Conservation (phyloP, 2,329 filamentous ascomycete species). For the Calonectria naviculata region DNA sequence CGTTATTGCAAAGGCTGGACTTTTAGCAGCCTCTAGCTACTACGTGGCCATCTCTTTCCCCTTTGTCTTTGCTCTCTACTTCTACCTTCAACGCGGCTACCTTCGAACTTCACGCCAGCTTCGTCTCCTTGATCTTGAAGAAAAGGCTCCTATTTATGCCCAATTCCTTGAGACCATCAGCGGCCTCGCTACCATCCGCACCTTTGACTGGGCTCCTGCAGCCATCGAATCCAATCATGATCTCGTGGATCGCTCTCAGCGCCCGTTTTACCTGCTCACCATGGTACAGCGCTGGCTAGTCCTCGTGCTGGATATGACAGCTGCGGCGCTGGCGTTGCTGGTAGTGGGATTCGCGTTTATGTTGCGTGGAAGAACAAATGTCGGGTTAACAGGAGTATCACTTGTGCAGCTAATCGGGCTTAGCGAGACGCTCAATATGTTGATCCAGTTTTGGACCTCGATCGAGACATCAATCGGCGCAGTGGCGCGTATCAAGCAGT, state of each 20-base stretch:
- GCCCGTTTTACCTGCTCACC: constrained; percentile 67
- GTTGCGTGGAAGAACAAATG: constrained; percentile 38
- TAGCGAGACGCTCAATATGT: constrained; percentile 48
- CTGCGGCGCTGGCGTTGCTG: constrained; percentile 58
- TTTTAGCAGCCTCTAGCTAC: constrained; percentile 38
- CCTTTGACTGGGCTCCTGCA: constrained; percentile 60
- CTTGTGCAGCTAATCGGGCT: constrained; percentile 45
- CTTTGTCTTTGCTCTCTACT: constrained; percentile 52
- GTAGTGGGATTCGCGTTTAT: constrained; percentile 59
- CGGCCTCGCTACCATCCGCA: constrained; percentile 62
- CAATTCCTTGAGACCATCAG: constrained; percentile 58
- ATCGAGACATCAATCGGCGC: constrained; percentile 52
- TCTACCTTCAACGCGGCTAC: constrained; percentile 55
- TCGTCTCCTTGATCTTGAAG: constrained; percentile 54
- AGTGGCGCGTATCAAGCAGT: constrained; percentile 48
- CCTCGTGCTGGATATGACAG: constrained; percentile 61
- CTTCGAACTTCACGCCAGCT: constrained; percentile 56
- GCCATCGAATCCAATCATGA: constrained; percentile 55
- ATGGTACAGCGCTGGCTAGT: constrained; percentile 68
- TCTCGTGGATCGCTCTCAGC: constrained; percentile 64
- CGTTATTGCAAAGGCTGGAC: constrained; percentile 37
- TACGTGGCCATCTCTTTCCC: constrained; percentile 56
- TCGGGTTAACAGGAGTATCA: constrained; percentile 47
- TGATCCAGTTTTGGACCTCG: constrained; percentile 50
- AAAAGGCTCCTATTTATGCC: constrained; percentile 52